Conservation (phyloP, 2,329 filamentous ascomycete genomes). For the Pseudofabraea citricarpa region DNA sequence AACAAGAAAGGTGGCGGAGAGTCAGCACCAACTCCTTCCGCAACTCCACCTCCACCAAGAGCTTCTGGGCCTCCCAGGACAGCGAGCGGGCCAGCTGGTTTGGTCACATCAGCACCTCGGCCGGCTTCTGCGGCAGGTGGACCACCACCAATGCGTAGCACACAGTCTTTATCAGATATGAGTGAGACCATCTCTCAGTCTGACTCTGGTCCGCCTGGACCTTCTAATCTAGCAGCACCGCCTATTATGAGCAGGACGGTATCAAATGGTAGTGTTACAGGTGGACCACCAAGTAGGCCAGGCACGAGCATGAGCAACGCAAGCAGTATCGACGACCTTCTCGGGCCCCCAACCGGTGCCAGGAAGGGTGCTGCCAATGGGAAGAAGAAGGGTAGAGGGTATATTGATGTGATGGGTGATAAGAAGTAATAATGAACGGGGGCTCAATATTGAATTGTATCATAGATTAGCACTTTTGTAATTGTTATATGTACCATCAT, state of each 20-base stretch:
- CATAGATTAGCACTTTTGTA: constrained; percentile 3
- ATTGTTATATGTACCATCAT: constrained; percentile 1
- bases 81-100: constrained; percentile 12
- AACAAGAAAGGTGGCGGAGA: constrained; percentile 82
- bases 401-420: constrained; percentile 86
- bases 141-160: constrained; percentile 6
- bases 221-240: constrained; percentile 7
- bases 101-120: constrained; percentile 5
- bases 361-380: constrained; percentile 55
- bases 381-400: constrained; percentile 77
- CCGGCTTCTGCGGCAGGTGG: constrained; percentile 1
- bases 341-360: constrained; percentile 71
- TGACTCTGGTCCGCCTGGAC: constrained; percentile 2
- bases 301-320: constrained; percentile 82
- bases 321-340: constrained; percentile 90
- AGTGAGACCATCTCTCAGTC: constrained; percentile 23
- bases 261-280: constrained; percentile 18
- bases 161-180: constrained; percentile 17
- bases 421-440: constrained; percentile 4
- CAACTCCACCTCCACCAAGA: constrained; percentile 76
- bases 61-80: constrained; percentile 38
- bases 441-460: background rate
- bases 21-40: constrained; percentile 51
- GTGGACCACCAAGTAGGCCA: constrained; percentile 59
- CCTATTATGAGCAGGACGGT: constrained; percentile 20